Percentiles rank a stretch among this genome's conserved stretches.
phyloP scores from a whole-genome alignment of 2,329 filamentous ascomycete genomes.

The Periconia macrospinosa region DNA sequence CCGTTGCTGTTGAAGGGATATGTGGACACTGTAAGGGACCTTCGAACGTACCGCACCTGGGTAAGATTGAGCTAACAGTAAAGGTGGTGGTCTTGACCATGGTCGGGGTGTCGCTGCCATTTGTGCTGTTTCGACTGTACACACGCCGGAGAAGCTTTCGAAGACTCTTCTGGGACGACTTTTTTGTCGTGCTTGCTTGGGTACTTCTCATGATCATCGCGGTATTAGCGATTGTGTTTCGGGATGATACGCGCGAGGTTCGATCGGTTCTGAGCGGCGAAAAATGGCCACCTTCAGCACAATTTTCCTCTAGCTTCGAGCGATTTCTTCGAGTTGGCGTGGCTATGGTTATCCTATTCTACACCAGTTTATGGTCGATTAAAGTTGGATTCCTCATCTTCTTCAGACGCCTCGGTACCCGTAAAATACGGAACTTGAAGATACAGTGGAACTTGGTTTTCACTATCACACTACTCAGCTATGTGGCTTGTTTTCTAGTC shows the following conservation, averaged over 20 bases:
- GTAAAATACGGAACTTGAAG: not conserved
- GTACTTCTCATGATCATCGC: not conserved
- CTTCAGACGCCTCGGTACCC: conserved; percentile 1
- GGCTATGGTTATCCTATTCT: not conserved
- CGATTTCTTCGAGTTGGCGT: not conserved
- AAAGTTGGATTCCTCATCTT: conserved; percentile 5
- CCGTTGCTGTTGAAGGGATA: too few relatives aligned
- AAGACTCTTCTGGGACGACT: conserved; percentile 3
- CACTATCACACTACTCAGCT: not conserved
- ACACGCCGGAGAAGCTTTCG: not conserved
- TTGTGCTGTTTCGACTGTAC: conserved; percentile 1
- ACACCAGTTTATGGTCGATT: conserved; percentile 3
- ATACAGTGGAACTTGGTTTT: conserved; percentile 2
- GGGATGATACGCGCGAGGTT: not conserved
- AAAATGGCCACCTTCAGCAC: not conserved
- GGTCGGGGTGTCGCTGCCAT: not conserved
- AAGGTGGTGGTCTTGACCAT: too few relatives aligned
- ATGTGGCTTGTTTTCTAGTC: not conserved
- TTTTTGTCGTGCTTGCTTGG: not conserved
- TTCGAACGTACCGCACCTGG: too few relatives aligned
- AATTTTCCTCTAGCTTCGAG: not conserved
- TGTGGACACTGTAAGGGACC: too few relatives aligned
- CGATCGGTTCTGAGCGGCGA: not conserved
- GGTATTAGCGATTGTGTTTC: not conserved
- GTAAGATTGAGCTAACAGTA: too few relatives aligned